Evolutionary conservation across 2,329 filamentous ascomycete species (phyloP).

Genomic region (Alternaria atra): DNA sequence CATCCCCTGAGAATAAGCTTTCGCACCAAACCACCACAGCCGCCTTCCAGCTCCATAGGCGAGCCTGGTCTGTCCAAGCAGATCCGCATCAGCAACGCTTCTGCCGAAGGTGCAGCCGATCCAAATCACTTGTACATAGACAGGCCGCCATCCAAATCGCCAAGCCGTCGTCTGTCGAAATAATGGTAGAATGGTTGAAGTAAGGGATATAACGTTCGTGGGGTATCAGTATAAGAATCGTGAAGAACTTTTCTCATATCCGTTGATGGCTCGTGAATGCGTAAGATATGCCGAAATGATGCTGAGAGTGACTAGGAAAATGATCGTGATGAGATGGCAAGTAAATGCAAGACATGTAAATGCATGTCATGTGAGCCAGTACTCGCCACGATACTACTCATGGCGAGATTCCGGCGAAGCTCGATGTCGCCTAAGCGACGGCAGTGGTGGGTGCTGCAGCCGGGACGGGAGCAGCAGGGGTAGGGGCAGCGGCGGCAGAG

Average conservation of each 20-base stretch:
- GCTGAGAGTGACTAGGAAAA: slow-evolving; percentile 43
- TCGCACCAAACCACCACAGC: slow-evolving; percentile 45
- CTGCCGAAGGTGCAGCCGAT: slow-evolving; percentile 11
- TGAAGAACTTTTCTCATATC: slow-evolving; percentile 49
- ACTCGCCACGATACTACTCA: slow-evolving; percentile 33
- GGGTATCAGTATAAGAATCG: slow-evolving; percentile 56
- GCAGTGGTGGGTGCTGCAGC: slow-evolving; percentile 54
- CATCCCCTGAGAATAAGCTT: slow-evolving; percentile 33
- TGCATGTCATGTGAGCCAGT: slow-evolving; percentile 17
- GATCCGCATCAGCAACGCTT: slow-evolving; percentile 17
- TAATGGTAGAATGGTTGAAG: slow-evolving; percentile 48
- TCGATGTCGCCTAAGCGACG: slow-evolving; percentile 41
- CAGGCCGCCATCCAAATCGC: slow-evolving; percentile 42
- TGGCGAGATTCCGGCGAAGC: slow-evolving; percentile 7
- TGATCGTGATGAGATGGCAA: slow-evolving; percentile 40
- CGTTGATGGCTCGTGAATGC: slow-evolving; percentile 50
- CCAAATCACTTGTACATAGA: slow-evolving; percentile 25
- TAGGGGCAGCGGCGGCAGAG: slow-evolving; percentile 33
- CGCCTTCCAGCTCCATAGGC: slow-evolving; percentile 42
- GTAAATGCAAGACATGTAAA: slow-evolving; percentile 23
- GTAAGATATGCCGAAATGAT: slow-evolving; percentile 48
- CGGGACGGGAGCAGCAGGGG: slow-evolving; percentile 41
- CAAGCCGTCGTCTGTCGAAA: slow-evolving; percentile 50
- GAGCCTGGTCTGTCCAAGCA: slow-evolving; percentile 40
- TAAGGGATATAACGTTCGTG: slow-evolving; percentile 52